A percentile compares a stretch with the other conserved stretches of the same genome.
These are phyloP conservation scores for Termitomyces sp. DNA, from an alignment of 768 basidiomycete genomes.

Conservation along the genomic window DNA sequence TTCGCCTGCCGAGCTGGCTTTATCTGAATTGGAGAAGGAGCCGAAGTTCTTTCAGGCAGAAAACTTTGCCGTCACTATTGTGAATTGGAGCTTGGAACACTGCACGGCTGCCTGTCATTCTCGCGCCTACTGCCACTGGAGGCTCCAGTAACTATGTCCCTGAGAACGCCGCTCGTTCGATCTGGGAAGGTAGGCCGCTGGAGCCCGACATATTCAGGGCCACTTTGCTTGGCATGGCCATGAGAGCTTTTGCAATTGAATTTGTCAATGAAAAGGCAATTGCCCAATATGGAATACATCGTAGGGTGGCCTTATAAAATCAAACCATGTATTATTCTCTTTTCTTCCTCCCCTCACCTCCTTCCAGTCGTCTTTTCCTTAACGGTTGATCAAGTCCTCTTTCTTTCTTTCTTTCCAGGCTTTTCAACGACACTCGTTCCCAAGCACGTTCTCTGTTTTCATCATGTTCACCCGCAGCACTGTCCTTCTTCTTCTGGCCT, in stretches of 20 bases:
- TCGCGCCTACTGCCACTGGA: no score
- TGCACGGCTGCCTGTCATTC: no score
- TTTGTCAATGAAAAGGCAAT: neutral
- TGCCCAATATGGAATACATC: conserved; percentile 1
- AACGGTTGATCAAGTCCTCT: conserved; percentile 1
- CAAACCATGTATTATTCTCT: neutral
- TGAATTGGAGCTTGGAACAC: neutral
- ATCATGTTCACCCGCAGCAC: conserved; percentile 18
- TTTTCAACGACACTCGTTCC: conserved; percentile 12
- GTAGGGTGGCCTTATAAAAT: neutral
- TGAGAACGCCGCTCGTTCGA: neutral
- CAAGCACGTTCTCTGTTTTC: conserved; percentile 10
- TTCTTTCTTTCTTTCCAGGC: conserved; percentile 12
- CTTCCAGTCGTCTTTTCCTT: conserved; percentile 15
- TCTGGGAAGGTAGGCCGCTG: neutral
- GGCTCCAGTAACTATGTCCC: neutral
- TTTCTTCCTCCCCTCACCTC: neutral
- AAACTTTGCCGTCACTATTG: neutral
- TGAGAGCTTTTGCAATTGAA: neutral
- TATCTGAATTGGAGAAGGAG: neutral
- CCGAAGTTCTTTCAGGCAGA: neutral
- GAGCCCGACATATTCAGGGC: neutral
- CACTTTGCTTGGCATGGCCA: neutral
- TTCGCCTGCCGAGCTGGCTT: neutral
- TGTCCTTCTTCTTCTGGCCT: conserved; percentile 17